Base-by-base conservation (phyloP, 2,329 filamentous ascomycete species). In the Exophiala oligosperma region DNA sequence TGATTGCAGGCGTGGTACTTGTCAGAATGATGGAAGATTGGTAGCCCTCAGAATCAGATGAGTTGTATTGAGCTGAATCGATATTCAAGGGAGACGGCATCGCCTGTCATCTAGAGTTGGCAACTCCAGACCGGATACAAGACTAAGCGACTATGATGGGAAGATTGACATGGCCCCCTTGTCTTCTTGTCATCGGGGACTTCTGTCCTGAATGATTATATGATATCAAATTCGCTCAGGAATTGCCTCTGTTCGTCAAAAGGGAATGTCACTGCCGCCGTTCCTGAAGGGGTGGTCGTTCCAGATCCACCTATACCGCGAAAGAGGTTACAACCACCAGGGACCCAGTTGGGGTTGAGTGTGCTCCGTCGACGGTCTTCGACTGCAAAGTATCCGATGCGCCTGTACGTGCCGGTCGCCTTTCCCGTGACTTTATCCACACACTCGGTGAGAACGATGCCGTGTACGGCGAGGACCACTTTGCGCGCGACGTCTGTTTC, bases 381-480 rank as follows among this genome's bases (percentile, higher is more conserved):
- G 35, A 60, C 28, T 6, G 53, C 49, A 28, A 60, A 60, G 32
- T 60, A 60, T 11, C 53, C 57, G 29, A 60, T 43, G 8, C 57
- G 53, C 8, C 40, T 50, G 46, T 38, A 60, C 7, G 47, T 23
- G n/a, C 12, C 29, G n/a, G 38, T 26, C 17, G 41, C 46, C 8
- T 32, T 3, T 21, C 28, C 32, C 1, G 12, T 17, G 14, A 26
- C 43, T 9, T 49, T 2, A 41, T 41, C 38, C 6, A 41, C 8
- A 21, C 38, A 41, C 38, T 17, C 38, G 4, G 38, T 23, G 41
- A 60, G 53, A 40, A 60, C 12, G n/a, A 60, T 53, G 4, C 57
- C 57, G 24, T 60, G 57, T 3, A 50, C 54, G 5, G 57, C 57
- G 23, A 60, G 57, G 12, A 60, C 43, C 17, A 56, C 48, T 29